A percentile compares a stretch with the other conserved stretches of the same genome.
Conservation (phyloP, 176 grass and related monocot species). For the Avena atlantica region DNA sequence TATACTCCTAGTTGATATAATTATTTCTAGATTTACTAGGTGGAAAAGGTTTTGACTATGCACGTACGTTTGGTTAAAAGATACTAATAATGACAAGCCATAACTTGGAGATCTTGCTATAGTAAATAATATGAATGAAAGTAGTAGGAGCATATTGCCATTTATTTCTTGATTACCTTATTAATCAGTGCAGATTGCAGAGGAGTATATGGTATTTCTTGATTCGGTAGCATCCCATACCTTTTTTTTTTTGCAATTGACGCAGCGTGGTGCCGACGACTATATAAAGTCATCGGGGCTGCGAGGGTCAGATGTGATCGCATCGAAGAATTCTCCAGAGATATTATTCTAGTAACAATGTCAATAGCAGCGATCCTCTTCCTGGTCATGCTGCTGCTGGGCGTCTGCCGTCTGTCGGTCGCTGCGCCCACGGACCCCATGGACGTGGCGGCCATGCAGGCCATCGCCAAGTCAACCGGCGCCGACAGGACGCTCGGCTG, state of each 20-base stretch:
- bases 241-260: neutral
- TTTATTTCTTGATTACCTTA: neutral
- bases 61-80: too few relatives aligned
- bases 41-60: neutral
- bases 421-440: neutral
- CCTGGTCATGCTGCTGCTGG: neutral
- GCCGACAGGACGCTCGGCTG: slow-evolving; percentile 17
- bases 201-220: neutral
- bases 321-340: neutral
- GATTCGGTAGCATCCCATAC: neutral
- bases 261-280: neutral
- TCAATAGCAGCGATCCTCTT: neutral
- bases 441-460: slow-evolving; percentile 24
- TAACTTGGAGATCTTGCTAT: neutral
- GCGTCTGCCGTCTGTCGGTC: neutral
- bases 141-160: neutral
- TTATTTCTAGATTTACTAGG: neutral
- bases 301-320: neutral
- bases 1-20: too few relatives aligned
- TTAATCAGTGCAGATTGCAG: neutral
- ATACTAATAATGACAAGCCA: neutral
- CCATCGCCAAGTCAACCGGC: slow-evolving; percentile 15
- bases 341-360: neutral
- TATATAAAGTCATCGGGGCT: neutral
- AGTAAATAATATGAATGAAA: neutral